phyloP scores from a whole-genome alignment of 2,329 filamentous ascomycete species.

The Hymenotorrendiella dingleyae region DNA sequence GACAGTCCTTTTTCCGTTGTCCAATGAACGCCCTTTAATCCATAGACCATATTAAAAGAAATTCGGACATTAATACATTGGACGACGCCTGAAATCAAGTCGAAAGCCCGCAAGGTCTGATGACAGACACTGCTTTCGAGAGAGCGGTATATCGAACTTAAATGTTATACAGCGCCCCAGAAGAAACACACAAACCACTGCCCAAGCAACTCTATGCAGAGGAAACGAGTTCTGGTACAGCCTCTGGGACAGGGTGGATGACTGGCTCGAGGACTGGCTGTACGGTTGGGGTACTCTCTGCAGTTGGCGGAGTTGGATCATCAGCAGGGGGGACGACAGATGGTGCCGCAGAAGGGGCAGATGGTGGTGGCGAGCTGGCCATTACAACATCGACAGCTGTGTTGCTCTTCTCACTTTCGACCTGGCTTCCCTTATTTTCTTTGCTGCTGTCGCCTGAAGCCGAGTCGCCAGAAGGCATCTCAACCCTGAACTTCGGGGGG shows the following conservation, averaged over 20 bases:
- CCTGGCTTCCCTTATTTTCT: constrained; percentile 53
- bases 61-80: constrained; percentile 1
- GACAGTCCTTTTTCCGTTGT: background rate
- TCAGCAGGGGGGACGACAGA: constrained; percentile 29
- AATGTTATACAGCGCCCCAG: background rate
- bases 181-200: background rate
- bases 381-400: constrained; percentile 55
- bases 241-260: background rate
- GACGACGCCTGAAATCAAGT: background rate
- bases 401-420: constrained; percentile 52
- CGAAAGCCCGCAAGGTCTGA: background rate
- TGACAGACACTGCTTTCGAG: background rate
- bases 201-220: background rate
- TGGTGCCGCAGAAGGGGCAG: constrained; percentile 11
- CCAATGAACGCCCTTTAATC: constrained; percentile 12
- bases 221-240: background rate
- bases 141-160: background rate
- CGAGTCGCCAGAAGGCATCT: constrained; percentile 41
- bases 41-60: background rate
- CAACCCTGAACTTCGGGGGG: constrained; percentile 49
- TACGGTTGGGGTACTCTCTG: constrained; percentile 2
- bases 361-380: constrained; percentile 41
- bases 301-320: constrained; percentile 25
- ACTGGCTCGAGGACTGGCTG: background rate
- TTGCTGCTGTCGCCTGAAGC: constrained; percentile 49